Evolutionary conservation across 2,329 filamentous ascomycete genomes (phyloP).

Genomic region (Verticillium nubilum): DNA sequence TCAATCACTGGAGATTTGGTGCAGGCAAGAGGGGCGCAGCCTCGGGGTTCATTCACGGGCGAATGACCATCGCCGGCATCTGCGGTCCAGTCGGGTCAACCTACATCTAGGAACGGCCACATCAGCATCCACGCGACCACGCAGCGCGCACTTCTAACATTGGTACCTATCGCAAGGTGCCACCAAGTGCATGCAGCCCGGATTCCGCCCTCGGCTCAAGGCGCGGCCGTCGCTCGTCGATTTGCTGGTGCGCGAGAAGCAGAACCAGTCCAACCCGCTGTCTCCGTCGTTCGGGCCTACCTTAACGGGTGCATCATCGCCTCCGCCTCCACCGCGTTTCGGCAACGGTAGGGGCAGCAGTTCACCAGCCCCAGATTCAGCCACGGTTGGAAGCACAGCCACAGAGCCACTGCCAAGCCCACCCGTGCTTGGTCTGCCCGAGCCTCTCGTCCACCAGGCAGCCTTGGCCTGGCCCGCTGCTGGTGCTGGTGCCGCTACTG

Average conservation of each 20-base stretch:
- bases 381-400: too few relatives aligned
- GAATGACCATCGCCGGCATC: neutral
- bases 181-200: slow-evolving; percentile 40
- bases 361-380: slow-evolving; percentile 16
- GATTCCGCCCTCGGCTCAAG: slow-evolving; percentile 43
- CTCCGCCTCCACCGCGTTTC: slow-evolving; percentile 7
- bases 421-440: neutral
- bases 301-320: too few relatives aligned
- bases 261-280: slow-evolving; percentile 14
- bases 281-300: slow-evolving; percentile 10
- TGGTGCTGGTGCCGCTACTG: neutral
- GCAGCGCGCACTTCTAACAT: neutral
- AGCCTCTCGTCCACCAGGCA: neutral
- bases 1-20: too few relatives aligned
- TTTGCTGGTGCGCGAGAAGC: slow-evolving; percentile 34
- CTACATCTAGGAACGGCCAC: neutral
- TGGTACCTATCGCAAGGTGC: neutral
- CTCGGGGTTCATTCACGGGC: neutral
- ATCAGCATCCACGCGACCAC: neutral
- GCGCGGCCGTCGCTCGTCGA: slow-evolving; percentile 49
- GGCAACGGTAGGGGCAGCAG: slow-evolving; percentile 13
- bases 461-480: slow-evolving; percentile 1
- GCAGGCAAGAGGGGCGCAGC: neutral
- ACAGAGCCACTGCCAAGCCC: neutral
- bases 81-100: neutral